phyloP scores from a whole-genome alignment of 768 basidiomycete genomes.

The Lyophyllum atratum region DNA sequence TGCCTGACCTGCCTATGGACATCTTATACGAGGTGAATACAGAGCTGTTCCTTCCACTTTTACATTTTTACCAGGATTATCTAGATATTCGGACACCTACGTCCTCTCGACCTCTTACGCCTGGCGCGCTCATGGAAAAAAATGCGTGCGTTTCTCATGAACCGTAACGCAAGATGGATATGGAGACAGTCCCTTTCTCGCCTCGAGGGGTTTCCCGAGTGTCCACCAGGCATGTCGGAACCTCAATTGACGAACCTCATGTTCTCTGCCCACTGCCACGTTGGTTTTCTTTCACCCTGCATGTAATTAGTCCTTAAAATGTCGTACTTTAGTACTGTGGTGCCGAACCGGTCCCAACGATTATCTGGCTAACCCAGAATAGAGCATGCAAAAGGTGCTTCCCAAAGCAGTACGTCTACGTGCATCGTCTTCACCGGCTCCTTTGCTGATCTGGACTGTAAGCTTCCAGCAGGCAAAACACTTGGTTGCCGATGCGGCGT shows the following conservation, averaged over 20 bases:
- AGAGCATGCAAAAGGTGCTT: conserved; percentile 23
- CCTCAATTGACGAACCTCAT: conserved; percentile 45
- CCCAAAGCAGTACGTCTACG: conserved; percentile 16
- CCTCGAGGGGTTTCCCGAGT: conserved; percentile 41
- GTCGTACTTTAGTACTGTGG: conserved; percentile 17
- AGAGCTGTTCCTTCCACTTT: not conserved
- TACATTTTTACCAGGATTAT: not conserved
- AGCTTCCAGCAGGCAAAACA: conserved; percentile 20
- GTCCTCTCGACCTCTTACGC: conserved; percentile 45
- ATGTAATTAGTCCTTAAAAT: conserved; percentile 8
- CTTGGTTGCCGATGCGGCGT: conserved; percentile 6
- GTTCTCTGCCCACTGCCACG: conserved; percentile 46
- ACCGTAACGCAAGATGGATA: conserved; percentile 36
- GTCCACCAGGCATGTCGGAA: conserved; percentile 45
- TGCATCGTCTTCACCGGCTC: not conserved
- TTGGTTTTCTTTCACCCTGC: conserved; percentile 22
- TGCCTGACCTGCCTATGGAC: conserved; percentile 18
- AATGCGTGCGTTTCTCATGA: conserved; percentile 43
- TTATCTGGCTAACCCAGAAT: conserved; percentile 20
- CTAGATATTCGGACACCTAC: conserved; percentile 43
- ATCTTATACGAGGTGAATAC: conserved; percentile 15
- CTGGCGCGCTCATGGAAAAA: conserved; percentile 44
- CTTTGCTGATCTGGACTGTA: not conserved
- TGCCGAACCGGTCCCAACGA: conserved; percentile 15
- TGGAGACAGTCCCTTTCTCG: conserved; percentile 43